These are phyloP conservation scores for Lachnellula hyalina DNA, from an alignment of 2,329 filamentous ascomycete genomes.

Conservation along the genomic window DNA sequence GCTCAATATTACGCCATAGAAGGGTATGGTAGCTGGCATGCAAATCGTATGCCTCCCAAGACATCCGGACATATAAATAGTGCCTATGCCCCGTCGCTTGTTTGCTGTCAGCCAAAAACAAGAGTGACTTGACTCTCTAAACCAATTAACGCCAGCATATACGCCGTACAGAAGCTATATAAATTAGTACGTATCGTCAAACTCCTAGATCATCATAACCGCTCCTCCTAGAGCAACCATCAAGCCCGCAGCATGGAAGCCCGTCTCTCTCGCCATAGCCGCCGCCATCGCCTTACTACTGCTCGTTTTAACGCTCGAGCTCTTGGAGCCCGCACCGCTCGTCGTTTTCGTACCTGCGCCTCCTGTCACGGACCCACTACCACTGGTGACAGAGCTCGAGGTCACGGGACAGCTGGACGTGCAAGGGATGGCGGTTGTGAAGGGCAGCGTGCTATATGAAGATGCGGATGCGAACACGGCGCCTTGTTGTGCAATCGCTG, in stretches of 20 bases:
- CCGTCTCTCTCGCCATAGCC: constrained; percentile 15
- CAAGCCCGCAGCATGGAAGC: constrained; percentile 13
- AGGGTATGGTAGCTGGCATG: too few species aligned
- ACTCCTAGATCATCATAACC: constrained; percentile 12
- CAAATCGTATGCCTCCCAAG: too few species aligned
- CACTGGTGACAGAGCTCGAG: neutral
- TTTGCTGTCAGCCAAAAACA: too few species aligned
- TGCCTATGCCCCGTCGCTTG: too few species aligned
- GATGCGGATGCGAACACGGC: constrained; percentile 32
- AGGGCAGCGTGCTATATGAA: constrained; percentile 27
- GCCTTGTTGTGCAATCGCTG: constrained; percentile 31
- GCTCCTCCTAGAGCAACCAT: constrained; percentile 17
- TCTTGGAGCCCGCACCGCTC: constrained; percentile 23
- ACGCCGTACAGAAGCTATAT: neutral
- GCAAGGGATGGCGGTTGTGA: constrained; percentile 40
- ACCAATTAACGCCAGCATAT: neutral
- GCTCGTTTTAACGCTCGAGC: constrained; percentile 11
- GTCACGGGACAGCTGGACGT: constrained; percentile 32
- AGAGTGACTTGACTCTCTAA: too few species aligned
- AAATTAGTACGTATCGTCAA: neutral
- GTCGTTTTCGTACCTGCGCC: constrained; percentile 5
- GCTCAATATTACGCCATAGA: too few species aligned
- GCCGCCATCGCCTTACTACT: constrained; percentile 11
- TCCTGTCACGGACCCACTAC: neutral
- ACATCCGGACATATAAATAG: too few species aligned